These are phyloP conservation scores for Talaromyces amestolkiae DNA, from an alignment of 2,329 filamentous ascomycete species.

Conservation along the genomic window DNA sequence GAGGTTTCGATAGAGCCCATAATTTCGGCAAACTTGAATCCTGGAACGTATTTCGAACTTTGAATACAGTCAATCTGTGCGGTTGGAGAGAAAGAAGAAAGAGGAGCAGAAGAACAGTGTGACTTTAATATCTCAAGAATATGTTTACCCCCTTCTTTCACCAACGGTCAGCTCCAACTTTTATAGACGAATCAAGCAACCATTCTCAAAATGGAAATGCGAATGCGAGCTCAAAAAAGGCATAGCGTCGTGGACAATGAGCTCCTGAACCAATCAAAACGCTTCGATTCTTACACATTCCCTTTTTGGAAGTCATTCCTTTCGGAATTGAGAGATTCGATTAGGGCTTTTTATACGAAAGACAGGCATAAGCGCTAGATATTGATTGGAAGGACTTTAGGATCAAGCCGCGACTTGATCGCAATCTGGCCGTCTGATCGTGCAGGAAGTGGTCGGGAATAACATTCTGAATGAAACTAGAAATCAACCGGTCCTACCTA, in stretches of 20 bases:
- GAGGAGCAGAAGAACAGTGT: too few relatives aligned
- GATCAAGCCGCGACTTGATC: background rate
- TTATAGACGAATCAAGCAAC: background rate
- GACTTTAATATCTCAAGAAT: too few relatives aligned
- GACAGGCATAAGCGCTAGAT: background rate
- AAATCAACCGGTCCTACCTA: background rate
- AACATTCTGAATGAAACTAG: background rate
- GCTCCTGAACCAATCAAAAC: background rate
- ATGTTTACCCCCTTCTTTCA: too few relatives aligned
- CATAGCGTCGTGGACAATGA: background rate
- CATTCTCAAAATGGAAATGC: slow-evolving; percentile 11
- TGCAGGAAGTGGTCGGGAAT: background rate
- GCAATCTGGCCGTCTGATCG: background rate
- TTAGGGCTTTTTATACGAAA: background rate
- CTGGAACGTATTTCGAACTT: background rate
- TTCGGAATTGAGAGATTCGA: background rate
- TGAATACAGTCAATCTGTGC: background rate
- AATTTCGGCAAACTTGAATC: background rate
- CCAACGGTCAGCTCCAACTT: background rate
- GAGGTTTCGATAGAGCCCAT: background rate
- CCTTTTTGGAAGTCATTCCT: background rate
- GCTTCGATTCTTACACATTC: background rate
- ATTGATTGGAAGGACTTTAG: background rate
- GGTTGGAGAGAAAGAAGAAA: too few relatives aligned
- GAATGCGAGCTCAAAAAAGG: slow-evolving; percentile 11